Conservation (phyloP, 257 asterid genomes). For the Haberlea rhodopensis region DNA sequence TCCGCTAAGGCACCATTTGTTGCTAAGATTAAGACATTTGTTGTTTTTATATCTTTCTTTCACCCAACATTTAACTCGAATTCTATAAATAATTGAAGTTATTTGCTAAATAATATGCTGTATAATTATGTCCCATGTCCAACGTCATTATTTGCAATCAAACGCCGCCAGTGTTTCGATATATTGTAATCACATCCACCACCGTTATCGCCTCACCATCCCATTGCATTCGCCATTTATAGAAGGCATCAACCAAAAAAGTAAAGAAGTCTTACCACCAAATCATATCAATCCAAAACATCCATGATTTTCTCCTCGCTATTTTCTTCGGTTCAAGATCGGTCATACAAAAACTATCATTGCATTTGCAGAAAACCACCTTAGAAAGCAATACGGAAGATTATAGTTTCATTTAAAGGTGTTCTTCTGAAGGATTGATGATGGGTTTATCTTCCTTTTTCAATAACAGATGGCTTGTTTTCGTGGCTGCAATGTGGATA, state of each 20-base stretch:
- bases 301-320: neutral
- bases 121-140: too few species aligned
- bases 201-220: neutral
- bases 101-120: too few species aligned
- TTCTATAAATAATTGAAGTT: too few species aligned
- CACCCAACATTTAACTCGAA: too few species aligned
- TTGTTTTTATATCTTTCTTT: too few species aligned
- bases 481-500: constrained; percentile 57
- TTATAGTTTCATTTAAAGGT: neutral
- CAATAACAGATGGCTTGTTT: constrained; percentile 53
- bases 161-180: too few species aligned
- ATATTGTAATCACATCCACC: neutral
- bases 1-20: too few species aligned
- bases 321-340: neutral
- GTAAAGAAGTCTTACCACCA: neutral
- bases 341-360: neutral
- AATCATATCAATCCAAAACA: neutral
- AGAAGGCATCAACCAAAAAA: neutral
- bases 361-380: neutral
- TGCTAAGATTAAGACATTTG: too few species aligned
- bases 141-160: too few species aligned
- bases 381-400: neutral
- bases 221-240: neutral
- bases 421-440: neutral
- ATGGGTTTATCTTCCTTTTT: constrained; percentile 11